Conservation (phyloP, 192 early-diverging fungal species). For the Umbelopsis isabellina region DNA sequence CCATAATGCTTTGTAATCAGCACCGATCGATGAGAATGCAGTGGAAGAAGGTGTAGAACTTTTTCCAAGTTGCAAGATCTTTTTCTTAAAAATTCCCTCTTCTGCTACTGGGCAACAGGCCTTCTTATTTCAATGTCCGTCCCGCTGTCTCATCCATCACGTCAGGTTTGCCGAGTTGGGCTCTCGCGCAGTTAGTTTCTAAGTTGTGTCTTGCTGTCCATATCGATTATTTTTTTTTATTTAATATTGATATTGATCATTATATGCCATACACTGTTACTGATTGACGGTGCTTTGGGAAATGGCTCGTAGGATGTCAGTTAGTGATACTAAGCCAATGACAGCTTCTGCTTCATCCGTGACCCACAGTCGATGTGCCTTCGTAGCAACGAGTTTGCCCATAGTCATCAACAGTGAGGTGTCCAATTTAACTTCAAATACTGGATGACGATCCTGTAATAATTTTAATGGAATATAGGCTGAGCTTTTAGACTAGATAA, state of each 20-base stretch:
- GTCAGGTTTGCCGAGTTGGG: too few species aligned
- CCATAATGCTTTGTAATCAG: conserved; percentile 5
- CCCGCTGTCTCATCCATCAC: too few species aligned
- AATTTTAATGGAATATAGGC: not conserved
- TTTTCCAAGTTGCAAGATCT: too few species aligned
- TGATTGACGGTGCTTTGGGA: not conserved
- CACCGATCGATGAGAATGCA: not conserved
- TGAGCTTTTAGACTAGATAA: not conserved
- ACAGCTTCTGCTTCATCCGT: conserved; percentile 56
- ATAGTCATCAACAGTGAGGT: conserved; percentile 73
- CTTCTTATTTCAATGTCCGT: too few species aligned
- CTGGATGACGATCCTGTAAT: conserved; percentile 65
- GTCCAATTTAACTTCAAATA: conserved; percentile 75
- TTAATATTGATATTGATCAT: not conserved
- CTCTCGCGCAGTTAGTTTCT: not conserved
- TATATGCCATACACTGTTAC: not conserved
- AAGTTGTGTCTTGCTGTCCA: not conserved
- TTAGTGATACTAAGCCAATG: conserved; percentile 78
- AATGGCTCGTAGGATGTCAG: conserved; percentile 67
- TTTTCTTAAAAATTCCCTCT: too few species aligned
- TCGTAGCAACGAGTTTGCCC: conserved; percentile 79
- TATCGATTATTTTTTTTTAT: not conserved
- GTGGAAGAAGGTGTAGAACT: not conserved
- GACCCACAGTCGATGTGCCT: conserved; percentile 84
- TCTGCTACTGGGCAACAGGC: too few species aligned